Base-by-base conservation (phyloP, 345 rosid species). In the Euclidium syriacum region DNA sequence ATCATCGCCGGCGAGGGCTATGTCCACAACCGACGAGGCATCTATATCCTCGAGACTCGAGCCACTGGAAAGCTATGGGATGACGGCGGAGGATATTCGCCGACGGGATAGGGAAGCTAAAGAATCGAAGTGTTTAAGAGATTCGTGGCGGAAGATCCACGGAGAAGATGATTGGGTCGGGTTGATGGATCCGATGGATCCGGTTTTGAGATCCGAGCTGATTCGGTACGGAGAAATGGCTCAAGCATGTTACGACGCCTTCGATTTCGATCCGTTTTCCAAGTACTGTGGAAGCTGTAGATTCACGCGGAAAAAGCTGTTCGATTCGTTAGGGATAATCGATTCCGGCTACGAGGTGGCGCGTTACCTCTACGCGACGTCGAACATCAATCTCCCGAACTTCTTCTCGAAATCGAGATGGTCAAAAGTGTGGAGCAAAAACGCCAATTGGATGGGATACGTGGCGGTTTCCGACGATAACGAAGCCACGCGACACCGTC, bases 181-280 rank as follows among this genome's bases (percentile, higher is more conserved):
- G 33, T 18, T 85, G 68, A 68, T 88, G 10, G 92, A 88, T 42
- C 92, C 90, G 0, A 70, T 85, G 58, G 87, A 85, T 39, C 86
- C 86, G 3, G 58, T 81, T 30, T 20, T 88, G 4, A 75, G 92
- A 23, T 79, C 92, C 10, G 92, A 88, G 32, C 75, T 88, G 1
- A 79, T 85, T 36, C 81, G 88, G 0, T 88, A 85, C 59, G 96
- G 96, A 14, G 90, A 85, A 75, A 75, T 85, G 83, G 86, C 88
- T 1, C 85, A 83, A 22, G 85, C 92, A 23, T 79, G 85, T 67
- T 85, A 85, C 48, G 90, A 88, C 27, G 90, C 81, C 10, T 88
- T 85, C 56, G 91, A 83, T 47, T 83, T 70, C 36, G 96, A 88
- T 10, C 87, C 90, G 0, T 85, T 77, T 26, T 81, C 96, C 1